Percentiles rank a stretch among this genome's conserved stretches.
These are phyloP conservation scores for Effrenium voratum DNA, from an alignment of 73 alveolate genomes.

Conservation along the genomic window DNA sequence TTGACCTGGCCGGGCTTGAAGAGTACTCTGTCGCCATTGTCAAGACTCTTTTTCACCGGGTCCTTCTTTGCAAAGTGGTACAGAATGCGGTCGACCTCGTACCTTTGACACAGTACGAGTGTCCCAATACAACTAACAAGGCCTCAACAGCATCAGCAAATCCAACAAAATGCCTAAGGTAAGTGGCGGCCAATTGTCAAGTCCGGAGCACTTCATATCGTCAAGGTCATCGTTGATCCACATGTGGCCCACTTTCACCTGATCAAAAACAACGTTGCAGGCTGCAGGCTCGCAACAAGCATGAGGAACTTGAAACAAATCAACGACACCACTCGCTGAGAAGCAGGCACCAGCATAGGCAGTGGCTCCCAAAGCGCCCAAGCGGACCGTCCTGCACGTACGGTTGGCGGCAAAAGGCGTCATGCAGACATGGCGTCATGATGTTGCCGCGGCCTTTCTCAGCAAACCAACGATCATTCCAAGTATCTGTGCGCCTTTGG, in stretches of 20 bases:
- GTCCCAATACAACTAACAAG: too few species aligned
- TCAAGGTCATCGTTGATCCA: slow-evolving; percentile 77
- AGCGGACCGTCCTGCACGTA: slow-evolving; percentile 35
- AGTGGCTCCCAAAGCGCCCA: slow-evolving; percentile 56
- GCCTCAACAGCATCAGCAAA: background rate
- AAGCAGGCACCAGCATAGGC: slow-evolving; percentile 21
- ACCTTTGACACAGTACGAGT: background rate
- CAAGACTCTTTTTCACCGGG: slow-evolving; percentile 46
- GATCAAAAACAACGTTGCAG: background rate
- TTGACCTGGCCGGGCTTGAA: background rate
- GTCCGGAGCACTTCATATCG: slow-evolving; percentile 56
- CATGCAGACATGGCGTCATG: background rate
- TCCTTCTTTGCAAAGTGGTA: slow-evolving; percentile 69
- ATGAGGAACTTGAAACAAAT: background rate
- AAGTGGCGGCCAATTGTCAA: too few species aligned
- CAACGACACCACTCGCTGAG: background rate
- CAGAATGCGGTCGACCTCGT: slow-evolving; percentile 57
- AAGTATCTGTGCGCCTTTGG: too few species aligned
- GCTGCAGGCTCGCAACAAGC: background rate
- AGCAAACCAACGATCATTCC: background rate
- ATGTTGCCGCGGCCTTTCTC: background rate
- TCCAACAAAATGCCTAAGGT: too few species aligned
- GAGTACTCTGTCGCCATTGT: background rate
- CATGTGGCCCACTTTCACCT: slow-evolving; percentile 83
- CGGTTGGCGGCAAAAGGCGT: background rate